Evolutionary conservation across 495 filamentous ascomycete genomes (phyloP), one percentile per base, ranked within the genome.

Genomic region (Parachaetomium inaequale): DNA sequence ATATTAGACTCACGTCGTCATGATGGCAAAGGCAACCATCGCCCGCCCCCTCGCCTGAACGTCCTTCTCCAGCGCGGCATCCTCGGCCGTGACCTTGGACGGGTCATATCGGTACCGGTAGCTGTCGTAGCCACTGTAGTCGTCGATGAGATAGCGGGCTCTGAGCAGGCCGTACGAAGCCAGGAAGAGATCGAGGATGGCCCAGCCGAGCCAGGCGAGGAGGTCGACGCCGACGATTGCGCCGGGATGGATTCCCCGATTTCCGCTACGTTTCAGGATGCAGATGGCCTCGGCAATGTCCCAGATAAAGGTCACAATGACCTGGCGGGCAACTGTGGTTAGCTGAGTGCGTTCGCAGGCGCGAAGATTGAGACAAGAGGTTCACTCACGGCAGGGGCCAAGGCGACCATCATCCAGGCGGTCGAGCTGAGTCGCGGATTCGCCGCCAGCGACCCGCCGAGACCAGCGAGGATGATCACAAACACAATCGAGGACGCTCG

Each of bases 151-250:
- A 3, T 57, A 59, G 19, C 23, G 23, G 11, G 45, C 19, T 2
- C 45, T 23, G 1, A 15, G 2, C 34, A 60, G 1, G 10, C 43
- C 32, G 1, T 6, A 14, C 4, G 17, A n/a, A 29, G 14, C 23
- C 4, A 63, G 19, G n/a, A 57, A 4, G 10, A 60, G 26, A 14
- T 21, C 31, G 14, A 58, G 6, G 12, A 51, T 14, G 36, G 19
- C 51, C 49, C 60, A 64, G 17, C 67, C 61, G 11, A 69, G 54
- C 67, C 67, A 69, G 25, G 58, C 23, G 14, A 69, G 11, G 32
- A 69, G 50, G 51, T 69, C 67, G 26, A 69, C 23, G n/a, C 46
- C 67, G n/a, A 69, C 67, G 32, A 58, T 38, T 21, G 67, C 64
- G 14, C 67, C 67, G 4, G 67, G 67, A 34, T 69, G 67, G 38